A percentile compares a stretch with the other conserved stretches of the same genome.
These are phyloP conservation scores for Anthoceros angustus DNA, from an alignment of 225 moss, liverwort and hornwort species.

Conservation along the genomic window DNA sequence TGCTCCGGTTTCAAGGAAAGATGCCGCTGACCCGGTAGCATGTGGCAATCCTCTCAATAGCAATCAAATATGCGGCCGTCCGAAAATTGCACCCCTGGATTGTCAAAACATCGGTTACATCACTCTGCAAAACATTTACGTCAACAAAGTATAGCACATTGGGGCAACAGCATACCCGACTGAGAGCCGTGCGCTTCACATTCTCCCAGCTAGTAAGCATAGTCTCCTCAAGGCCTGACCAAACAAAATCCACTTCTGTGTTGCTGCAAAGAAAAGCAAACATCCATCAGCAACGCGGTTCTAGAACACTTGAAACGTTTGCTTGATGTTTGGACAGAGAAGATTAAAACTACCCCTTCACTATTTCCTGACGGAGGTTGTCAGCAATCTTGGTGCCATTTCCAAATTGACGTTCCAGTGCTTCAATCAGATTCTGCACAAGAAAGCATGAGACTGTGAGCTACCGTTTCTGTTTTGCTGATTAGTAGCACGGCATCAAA, in stretches of 20 bases:
- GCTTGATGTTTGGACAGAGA: no score
- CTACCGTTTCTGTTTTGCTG: not conserved
- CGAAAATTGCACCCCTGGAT: conserved; percentile 68
- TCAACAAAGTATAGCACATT: not conserved
- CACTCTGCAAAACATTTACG: no score
- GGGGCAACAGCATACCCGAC: no score
- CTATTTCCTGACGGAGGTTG: conserved; percentile 48
- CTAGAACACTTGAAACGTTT: no score
- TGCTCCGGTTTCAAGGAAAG: conserved; percentile 34
- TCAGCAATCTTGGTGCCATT: conserved; percentile 56
- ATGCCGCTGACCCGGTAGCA: conserved; percentile 79
- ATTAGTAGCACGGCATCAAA: no score
- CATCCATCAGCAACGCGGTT: not conserved
- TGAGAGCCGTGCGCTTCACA: conserved; percentile 55
- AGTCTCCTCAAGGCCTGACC: conserved; percentile 73
- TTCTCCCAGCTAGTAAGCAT: conserved; percentile 70
- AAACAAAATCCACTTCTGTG: conserved; percentile 79
- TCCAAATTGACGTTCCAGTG: conserved; percentile 57
- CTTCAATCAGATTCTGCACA: conserved; percentile 56
- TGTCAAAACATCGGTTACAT: no score
- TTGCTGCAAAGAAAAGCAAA: conserved; percentile 26
- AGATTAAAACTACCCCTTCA: conserved; percentile 54
- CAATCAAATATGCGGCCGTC: conserved; percentile 75
- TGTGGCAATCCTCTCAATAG: conserved; percentile 78
- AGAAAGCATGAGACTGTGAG: no score